These are phyloP conservation scores for Ogataea nonfermentans DNA, from an alignment of 805 yeast species.

Conservation along the genomic window DNA sequence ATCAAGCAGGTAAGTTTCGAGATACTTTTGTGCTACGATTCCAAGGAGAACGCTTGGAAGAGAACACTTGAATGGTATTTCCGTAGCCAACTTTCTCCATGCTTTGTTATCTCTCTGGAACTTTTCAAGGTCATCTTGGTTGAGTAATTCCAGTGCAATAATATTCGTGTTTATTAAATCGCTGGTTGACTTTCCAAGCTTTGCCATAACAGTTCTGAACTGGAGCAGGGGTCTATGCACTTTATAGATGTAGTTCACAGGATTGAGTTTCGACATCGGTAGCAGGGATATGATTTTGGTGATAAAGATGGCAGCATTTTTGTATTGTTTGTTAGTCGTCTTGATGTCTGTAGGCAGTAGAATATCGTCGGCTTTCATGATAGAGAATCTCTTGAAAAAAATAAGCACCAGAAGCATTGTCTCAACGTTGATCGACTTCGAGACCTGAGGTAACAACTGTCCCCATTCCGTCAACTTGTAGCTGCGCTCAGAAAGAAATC, in stretches of 20 bases:
- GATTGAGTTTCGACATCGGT: slow-evolving; percentile 45
- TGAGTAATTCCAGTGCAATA: slow-evolving; percentile 47
- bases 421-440: slow-evolving; percentile 34
- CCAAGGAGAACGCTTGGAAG: slow-evolving; percentile 65
- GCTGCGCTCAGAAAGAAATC: slow-evolving; percentile 42
- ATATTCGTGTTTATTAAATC: slow-evolving; percentile 53
- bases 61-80: slow-evolving; percentile 58
- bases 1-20: slow-evolving; percentile 35
- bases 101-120: slow-evolving; percentile 39
- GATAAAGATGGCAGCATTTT: slow-evolving; percentile 39
- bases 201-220: slow-evolving; percentile 63
- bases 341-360: slow-evolving; percentile 33
- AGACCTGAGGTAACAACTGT: slow-evolving; percentile 39
- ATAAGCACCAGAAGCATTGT: slow-evolving; percentile 47
- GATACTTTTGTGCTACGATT: slow-evolving; percentile 52
- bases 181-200: slow-evolving; percentile 47
- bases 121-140: slow-evolving; percentile 56
- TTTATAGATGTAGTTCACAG: slow-evolving; percentile 63
- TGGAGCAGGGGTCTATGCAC: slow-evolving; percentile 63
- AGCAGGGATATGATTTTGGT: slow-evolving; percentile 50
- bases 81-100: slow-evolving; percentile 58
- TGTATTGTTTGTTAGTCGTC: slow-evolving; percentile 40
- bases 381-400: slow-evolving; percentile 38
- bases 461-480: slow-evolving; percentile 54
- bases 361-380: slow-evolving; percentile 42